Percentiles rank a stretch among this genome's conserved stretches.
phyloP scores from a whole-genome alignment of 345 rosid genomes.

The Eucalyptus pumila region DNA sequence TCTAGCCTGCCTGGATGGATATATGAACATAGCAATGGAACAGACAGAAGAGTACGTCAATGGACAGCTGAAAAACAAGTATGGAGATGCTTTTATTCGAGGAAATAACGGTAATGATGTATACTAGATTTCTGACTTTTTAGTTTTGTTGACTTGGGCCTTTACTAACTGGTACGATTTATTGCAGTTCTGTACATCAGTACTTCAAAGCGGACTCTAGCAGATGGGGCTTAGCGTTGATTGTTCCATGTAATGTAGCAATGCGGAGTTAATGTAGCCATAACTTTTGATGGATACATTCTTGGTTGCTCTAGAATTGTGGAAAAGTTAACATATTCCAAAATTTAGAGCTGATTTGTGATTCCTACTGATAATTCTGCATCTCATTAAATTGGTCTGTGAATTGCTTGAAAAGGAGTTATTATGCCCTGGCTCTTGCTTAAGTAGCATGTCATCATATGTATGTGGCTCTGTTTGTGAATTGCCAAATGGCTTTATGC shows the following conservation, averaged over 20 bases:
- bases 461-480: not conserved
- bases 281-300: not conserved
- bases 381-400: not conserved
- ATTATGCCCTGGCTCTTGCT: not conserved
- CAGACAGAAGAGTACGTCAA: slow-evolving; percentile 91
- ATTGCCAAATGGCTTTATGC: not conserved
- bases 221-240: slow-evolving; percentile 53
- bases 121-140: not conserved
- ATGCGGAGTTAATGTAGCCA: not conserved
- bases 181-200: slow-evolving; percentile 89
- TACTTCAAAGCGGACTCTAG: slow-evolving; percentile 69
- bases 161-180: not conserved
- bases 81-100: slow-evolving; percentile 93
- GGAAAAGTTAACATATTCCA: not conserved
- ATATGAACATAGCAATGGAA: slow-evolving; percentile 82
- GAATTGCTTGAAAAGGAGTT: not conserved
- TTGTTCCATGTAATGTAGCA: not conserved
- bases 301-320: not conserved
- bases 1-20: not conserved
- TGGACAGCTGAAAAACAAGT: slow-evolving; percentile 90
- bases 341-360: not conserved
- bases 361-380: not conserved
- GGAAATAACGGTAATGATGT: slow-evolving; percentile 69
- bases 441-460: not conserved
- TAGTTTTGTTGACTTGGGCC: not conserved